Percentiles rank a stretch among this genome's conserved stretches.
Conservation (phyloP, 2,329 filamentous ascomycete genomes). For the Penicillium olsonii region DNA sequence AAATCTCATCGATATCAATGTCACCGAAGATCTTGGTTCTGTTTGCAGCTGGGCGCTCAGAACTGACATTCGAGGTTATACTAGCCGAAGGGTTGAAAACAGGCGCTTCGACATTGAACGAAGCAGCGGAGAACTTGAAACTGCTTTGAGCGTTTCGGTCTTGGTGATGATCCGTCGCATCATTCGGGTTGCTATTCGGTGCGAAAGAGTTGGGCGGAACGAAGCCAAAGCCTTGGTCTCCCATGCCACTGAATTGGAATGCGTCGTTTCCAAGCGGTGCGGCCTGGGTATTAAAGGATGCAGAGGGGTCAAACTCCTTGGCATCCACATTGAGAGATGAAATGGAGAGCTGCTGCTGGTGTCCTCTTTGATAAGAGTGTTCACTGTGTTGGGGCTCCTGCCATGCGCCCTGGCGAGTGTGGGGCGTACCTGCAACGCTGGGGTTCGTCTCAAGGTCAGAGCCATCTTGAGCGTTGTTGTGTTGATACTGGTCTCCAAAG, state of each 20-base stretch:
- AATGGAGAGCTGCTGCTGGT: conserved; percentile 68
- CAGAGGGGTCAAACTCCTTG: conserved; percentile 73
- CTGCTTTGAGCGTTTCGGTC: conserved; percentile 18
- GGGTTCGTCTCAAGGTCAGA: conserved; percentile 74
- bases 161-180: conserved; percentile 15
- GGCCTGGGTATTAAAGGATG: conserved; percentile 51
- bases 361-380: conserved; percentile 44
- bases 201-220: conserved; percentile 71
- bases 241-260: conserved; percentile 44
- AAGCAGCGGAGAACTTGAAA: conserved; percentile 69
- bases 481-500: conserved; percentile 34
- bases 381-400: conserved; percentile 36
- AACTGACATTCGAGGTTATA: conserved; percentile 26
- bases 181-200: conserved; percentile 44
- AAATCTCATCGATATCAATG: conserved; percentile 63
- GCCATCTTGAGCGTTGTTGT: conserved; percentile 49
- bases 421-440: conserved; percentile 68
- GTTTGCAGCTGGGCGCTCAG: conserved; percentile 21
- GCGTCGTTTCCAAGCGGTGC: conserved; percentile 45
- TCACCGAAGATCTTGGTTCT: conserved; percentile 65
- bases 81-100: conserved; percentile 65
- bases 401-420: conserved; percentile 34
- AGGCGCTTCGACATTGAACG: conserved; percentile 75
- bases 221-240: conserved; percentile 32
- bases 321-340: conserved; percentile 87